A percentile compares a stretch with the other conserved stretches of the same genome.
These are phyloP conservation scores for Paradendryphiella salina DNA, from an alignment of 2,329 filamentous ascomycete species.

Conservation along the genomic window DNA sequence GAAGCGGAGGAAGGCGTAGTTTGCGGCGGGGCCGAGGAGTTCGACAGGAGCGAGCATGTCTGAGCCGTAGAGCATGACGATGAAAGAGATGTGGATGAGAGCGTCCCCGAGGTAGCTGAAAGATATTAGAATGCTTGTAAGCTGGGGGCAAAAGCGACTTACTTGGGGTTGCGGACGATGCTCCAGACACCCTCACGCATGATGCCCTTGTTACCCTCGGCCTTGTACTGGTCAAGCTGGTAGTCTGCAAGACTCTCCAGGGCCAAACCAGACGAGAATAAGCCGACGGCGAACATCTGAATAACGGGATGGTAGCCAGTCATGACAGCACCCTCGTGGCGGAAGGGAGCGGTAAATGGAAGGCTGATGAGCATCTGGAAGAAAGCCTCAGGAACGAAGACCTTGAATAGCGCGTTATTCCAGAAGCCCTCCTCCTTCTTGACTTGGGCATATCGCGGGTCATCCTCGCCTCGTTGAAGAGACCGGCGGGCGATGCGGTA, in stretches of 20 bases:
- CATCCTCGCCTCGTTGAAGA: slow-evolving; percentile 57
- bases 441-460: slow-evolving; percentile 57
- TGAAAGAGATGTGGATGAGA: slow-evolving; percentile 63
- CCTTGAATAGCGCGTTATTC: slow-evolving; percentile 58
- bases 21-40: slow-evolving; percentile 59
- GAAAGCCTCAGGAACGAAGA: slow-evolving; percentile 62
- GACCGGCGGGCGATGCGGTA: slow-evolving; percentile 58
- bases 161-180: slow-evolving; percentile 65
- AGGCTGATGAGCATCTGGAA: slow-evolving; percentile 61
- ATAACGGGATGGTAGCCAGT: slow-evolving; percentile 45
- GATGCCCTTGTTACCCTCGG: slow-evolving; percentile 48
- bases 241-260: slow-evolving; percentile 61
- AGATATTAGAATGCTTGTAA: not conserved
- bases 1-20: slow-evolving; percentile 62
- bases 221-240: slow-evolving; percentile 58
- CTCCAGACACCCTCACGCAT: slow-evolving; percentile 64
- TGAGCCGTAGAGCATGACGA: slow-evolving; percentile 59
- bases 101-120: slow-evolving; percentile 64
- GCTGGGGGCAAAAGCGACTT: slow-evolving; percentile 29
- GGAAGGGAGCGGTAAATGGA: slow-evolving; percentile 61
- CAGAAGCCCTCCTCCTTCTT: slow-evolving; percentile 61
- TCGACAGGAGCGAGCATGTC: slow-evolving; percentile 60
- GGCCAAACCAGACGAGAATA: slow-evolving; percentile 61
- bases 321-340: slow-evolving; percentile 47
- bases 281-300: slow-evolving; percentile 54